Conservation (phyloP, 352 stramenopile genomes). For the Globisporangium uncinulatum region DNA sequence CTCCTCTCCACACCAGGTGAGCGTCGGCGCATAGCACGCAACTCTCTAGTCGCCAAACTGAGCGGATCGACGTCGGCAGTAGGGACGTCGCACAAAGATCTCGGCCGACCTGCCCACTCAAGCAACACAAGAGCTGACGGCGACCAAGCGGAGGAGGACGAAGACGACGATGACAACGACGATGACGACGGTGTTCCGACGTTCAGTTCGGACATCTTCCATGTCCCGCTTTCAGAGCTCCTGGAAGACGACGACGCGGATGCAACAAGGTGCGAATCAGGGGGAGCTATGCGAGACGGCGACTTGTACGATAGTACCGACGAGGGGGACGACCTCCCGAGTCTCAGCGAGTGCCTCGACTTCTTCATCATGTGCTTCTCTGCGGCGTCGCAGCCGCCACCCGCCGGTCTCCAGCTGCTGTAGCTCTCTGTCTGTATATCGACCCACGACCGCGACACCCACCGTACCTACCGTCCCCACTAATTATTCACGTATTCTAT, state of each 20-base stretch:
- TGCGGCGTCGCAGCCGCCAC: background rate
- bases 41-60: background rate
- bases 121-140: background rate
- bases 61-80: background rate
- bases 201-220: constrained; percentile 3
- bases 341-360: constrained; percentile 16
- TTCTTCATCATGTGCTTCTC: constrained; percentile 18
- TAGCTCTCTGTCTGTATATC: too few relatives aligned
- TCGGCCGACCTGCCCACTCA: background rate
- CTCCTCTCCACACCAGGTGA: constrained; percentile 5
- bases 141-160: background rate
- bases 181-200: background rate
- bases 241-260: constrained; percentile 1
- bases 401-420: background rate
- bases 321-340: constrained; percentile 7
- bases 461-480: too few relatives aligned
- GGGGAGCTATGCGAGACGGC: background rate
- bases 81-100: background rate
- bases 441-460: too few relatives aligned
- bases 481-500: too few relatives aligned
- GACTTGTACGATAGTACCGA: background rate
- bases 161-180: background rate
- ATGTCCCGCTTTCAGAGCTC: constrained; percentile 7
- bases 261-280: background rate
- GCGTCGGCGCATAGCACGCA: constrained; percentile 2